Evolutionary conservation across 805 yeast species (phyloP).

Genomic region (Kluyveromyces wickerhamii): DNA sequence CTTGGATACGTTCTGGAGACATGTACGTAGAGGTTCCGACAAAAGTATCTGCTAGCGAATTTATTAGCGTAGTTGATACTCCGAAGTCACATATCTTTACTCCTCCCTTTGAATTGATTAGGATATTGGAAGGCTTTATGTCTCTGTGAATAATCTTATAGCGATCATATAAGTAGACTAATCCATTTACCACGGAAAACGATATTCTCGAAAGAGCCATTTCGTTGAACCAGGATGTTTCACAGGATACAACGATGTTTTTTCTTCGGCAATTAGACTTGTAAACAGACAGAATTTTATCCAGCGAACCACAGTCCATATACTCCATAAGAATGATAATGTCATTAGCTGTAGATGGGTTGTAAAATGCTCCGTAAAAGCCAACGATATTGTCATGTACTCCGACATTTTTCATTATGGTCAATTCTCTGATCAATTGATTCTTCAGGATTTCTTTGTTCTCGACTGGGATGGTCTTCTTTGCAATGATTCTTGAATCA

Average conservation of each 20-base stretch:
- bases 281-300: constrained; percentile 53
- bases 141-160: constrained; percentile 93
- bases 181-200: constrained; percentile 68
- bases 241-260: constrained; percentile 8
- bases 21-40: constrained; percentile 97
- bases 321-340: constrained; percentile 93
- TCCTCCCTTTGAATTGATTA: constrained; percentile 78
- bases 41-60: constrained; percentile 94
- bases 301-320: constrained; percentile 90
- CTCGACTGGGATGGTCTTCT: constrained; percentile 80
- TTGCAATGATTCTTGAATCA: constrained; percentile 81
- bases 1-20: constrained; percentile 97
- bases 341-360: constrained; percentile 42
- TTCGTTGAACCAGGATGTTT: constrained; percentile 34
- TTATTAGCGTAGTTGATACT: constrained; percentile 82
- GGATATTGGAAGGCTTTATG: constrained; percentile 90
- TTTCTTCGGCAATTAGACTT: constrained; percentile 41
- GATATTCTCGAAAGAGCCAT: constrained; percentile 65
- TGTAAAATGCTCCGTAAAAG: constrained; percentile 83
- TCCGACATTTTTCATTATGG: constrained; percentile 85
- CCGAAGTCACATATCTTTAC: constrained; percentile 96
- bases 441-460: constrained; percentile 36
- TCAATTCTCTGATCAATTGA: constrained; percentile 80
- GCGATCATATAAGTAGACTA: constrained; percentile 69
- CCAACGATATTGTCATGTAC: constrained; percentile 72